Evolutionary conservation across 1,139 yeast species (phyloP).

Genomic region (Saccharomycopsis hybrid): DNA sequence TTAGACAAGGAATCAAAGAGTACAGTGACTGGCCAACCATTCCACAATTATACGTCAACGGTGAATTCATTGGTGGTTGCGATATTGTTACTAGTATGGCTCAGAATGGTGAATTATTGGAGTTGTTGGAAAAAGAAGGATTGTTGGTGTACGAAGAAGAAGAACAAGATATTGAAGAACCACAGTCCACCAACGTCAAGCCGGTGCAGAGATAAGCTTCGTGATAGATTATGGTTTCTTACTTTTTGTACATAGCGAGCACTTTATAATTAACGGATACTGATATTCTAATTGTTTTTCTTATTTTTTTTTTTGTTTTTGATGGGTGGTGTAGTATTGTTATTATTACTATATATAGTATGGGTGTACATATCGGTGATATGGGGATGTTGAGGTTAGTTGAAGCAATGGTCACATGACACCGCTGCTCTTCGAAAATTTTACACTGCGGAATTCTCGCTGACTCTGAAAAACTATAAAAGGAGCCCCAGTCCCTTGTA

Average conservation of each 20-base stretch:
- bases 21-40: constrained; percentile 72
- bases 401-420: no score
- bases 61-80: constrained; percentile 95
- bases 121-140: constrained; percentile 68
- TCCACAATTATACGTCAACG: constrained; percentile 54
- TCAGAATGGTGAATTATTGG: constrained; percentile 83
- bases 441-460: no score
- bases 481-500: neutral
- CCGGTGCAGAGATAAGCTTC: constrained; percentile 32
- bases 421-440: no score
- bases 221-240: no score
- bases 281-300: neutral
- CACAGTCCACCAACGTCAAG: constrained; percentile 32
- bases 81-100: constrained; percentile 93
- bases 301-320: no score
- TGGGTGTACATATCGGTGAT: no score
- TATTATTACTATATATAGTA: neutral
- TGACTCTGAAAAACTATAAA: neutral
- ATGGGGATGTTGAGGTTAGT: no score
- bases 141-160: constrained; percentile 76
- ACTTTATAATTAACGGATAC: neutral
- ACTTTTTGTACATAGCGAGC: neutral
- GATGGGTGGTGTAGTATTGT: neutral
- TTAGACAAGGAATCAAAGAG: constrained; percentile 90
- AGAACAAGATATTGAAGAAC: constrained; percentile 27